Evolutionary conservation across 495 filamentous ascomycete species (phyloP).

Genomic region (Beverwykella pulmonaria): DNA sequence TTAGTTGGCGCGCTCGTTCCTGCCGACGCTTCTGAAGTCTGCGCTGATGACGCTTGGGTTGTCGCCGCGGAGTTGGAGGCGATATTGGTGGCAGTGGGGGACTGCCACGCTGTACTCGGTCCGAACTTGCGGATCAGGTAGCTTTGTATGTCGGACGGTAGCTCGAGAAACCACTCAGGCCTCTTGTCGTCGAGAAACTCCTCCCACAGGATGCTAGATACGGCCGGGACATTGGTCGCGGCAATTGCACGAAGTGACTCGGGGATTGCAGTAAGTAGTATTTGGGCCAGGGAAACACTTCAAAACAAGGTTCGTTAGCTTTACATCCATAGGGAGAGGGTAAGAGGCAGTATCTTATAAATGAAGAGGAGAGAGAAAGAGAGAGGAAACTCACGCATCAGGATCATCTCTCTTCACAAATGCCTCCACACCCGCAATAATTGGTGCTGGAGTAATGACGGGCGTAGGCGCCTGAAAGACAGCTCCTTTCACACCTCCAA

Average conservation of each 20-base stretch:
- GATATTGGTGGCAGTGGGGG: slow-evolving; percentile 2
- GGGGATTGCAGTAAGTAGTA: slow-evolving; percentile 35
- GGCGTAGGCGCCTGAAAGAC: slow-evolving; percentile 2
- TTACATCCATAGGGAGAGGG: neutral
- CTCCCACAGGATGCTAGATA: slow-evolving; percentile 28
- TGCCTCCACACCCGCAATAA: neutral
- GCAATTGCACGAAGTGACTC: slow-evolving; percentile 29
- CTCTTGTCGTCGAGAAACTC: slow-evolving; percentile 36
- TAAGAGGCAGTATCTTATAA: neutral
- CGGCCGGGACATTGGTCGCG: slow-evolving; percentile 33
- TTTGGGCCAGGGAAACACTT: slow-evolving; percentile 30
- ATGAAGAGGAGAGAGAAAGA: no score
- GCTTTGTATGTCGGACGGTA: slow-evolving; percentile 34
- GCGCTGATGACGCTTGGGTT: neutral
- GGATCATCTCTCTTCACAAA: slow-evolving; percentile 4
- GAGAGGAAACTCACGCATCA: slow-evolving; percentile 27
- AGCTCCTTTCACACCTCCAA: neutral
- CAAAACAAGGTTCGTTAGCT: neutral
- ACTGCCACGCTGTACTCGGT: slow-evolving; percentile 25
- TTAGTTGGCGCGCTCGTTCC: neutral
- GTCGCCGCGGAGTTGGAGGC: neutral
- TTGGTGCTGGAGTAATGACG: slow-evolving; percentile 1
- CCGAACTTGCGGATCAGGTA: slow-evolving; percentile 34
- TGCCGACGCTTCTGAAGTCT: neutral
- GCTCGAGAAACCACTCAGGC: slow-evolving; percentile 30